Percentiles rank a stretch among this genome's conserved stretches.
phyloP scores from a whole-genome alignment of 2,329 filamentous ascomycete genomes.

The Dactylellina leptospora region DNA sequence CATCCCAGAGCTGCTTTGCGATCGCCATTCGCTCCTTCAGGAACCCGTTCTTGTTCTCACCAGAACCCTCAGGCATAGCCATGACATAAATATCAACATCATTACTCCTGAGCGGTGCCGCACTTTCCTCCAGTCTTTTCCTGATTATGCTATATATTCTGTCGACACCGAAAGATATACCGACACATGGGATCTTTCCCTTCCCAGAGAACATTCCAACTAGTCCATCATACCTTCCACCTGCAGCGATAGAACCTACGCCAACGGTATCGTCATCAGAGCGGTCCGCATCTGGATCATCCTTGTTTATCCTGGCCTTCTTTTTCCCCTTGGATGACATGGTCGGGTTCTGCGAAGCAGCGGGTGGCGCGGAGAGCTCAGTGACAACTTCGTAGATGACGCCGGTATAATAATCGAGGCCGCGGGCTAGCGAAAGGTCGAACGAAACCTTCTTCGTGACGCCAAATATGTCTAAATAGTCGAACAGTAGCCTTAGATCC shows the following conservation, averaged over 20 bases:
- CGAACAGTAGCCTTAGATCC: constrained; percentile 82
- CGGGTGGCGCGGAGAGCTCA: constrained; percentile 73
- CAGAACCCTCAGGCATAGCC: constrained; percentile 74
- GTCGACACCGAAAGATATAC: constrained; percentile 93
- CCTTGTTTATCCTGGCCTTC: constrained; percentile 65
- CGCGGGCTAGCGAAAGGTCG: constrained; percentile 87
- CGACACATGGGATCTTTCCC: constrained; percentile 85
- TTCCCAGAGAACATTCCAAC: constrained; percentile 93
- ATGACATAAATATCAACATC: constrained; percentile 93
- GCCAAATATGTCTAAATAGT: constrained; percentile 80
- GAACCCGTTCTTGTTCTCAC: constrained; percentile 81
- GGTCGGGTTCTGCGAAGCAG: constrained; percentile 58
- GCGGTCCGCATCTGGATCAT: constrained; percentile 70
- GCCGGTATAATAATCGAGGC: constrained; percentile 91
- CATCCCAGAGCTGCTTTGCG: constrained; percentile 79
- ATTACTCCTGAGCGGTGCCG: constrained; percentile 69
- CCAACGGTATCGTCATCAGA: constrained; percentile 82
- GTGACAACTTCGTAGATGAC: constrained; percentile 91
- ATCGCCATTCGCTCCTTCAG: constrained; percentile 85
- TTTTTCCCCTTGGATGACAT: constrained; percentile 64
- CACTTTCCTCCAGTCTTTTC: constrained; percentile 71
- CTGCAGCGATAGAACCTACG: constrained; percentile 87
- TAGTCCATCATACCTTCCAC: constrained; percentile 89
- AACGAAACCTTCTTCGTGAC: constrained; percentile 80
- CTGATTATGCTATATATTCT: constrained; percentile 94